Evolutionary conservation across 345 rosid species (phyloP).

Genomic region (Sapria himalayana): DNA sequence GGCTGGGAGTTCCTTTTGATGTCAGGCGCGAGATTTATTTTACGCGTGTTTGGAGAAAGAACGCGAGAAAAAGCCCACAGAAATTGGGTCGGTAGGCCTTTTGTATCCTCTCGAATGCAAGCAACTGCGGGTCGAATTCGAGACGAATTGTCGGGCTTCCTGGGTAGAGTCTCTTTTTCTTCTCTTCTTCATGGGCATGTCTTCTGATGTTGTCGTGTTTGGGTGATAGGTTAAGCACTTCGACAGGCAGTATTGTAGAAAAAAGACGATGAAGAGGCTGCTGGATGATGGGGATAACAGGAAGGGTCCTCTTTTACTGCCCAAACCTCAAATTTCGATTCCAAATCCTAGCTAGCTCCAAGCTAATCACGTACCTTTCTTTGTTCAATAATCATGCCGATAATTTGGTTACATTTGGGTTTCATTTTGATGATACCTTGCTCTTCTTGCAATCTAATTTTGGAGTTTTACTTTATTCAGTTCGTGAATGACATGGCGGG

Average conservation of each 20-base stretch:
- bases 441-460: too few relatives aligned
- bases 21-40: neutral
- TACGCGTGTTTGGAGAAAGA: neutral
- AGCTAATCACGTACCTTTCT: too few relatives aligned
- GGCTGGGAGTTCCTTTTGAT: too few relatives aligned
- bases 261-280: conserved; percentile 3
- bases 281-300: conserved; percentile 2
- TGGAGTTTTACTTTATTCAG: too few relatives aligned
- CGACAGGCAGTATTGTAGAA: conserved; percentile 4
- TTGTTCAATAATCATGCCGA: too few relatives aligned
- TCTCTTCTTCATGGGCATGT: neutral
- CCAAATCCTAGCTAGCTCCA: too few relatives aligned
- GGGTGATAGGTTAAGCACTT: conserved; percentile 5
- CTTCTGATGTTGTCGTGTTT: too few relatives aligned
- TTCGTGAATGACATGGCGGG: too few relatives aligned
- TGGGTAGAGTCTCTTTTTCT: neutral
- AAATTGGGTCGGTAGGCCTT: neutral
- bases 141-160: neutral
- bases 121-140: neutral
- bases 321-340: too few relatives aligned
- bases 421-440: too few relatives aligned
- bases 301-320: too few relatives aligned
- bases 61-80: neutral
- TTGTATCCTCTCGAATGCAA: neutral
- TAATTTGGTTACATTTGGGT: too few relatives aligned